These are phyloP conservation scores for Typha latifolia DNA, from an alignment of 176 grass and related monocot species.

Conservation along the genomic window DNA sequence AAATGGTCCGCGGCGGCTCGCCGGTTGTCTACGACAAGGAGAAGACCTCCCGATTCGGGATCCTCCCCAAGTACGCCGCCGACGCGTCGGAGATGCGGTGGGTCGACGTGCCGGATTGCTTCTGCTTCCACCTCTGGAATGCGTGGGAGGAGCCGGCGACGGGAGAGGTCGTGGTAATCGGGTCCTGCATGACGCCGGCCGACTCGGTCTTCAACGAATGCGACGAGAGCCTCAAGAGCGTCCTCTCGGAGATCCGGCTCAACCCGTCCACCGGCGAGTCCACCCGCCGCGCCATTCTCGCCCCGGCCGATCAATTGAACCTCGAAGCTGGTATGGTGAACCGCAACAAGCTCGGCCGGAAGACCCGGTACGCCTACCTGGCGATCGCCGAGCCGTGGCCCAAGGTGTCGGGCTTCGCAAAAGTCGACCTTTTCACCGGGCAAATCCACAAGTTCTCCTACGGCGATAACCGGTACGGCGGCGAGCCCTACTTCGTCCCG, in stretches of 20 bases:
- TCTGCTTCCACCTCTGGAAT: constrained; percentile 99
- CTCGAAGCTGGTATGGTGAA: constrained; percentile 91
- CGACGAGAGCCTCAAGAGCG: constrained; percentile 41
- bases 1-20: constrained; percentile 78
- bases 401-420: constrained; percentile 95
- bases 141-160: constrained; percentile 63
- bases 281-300: constrained; percentile 44
- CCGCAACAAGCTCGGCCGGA: constrained; percentile 45
- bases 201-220: constrained; percentile 93
- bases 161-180: constrained; percentile 65
- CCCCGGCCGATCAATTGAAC: constrained; percentile 34
- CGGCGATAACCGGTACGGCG: constrained; percentile 53
- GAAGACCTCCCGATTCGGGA: constrained; percentile 67
- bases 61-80: constrained; percentile 60
- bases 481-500: constrained; percentile 81
- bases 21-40: constrained; percentile 62
- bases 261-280: constrained; percentile 55
- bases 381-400: constrained; percentile 91
- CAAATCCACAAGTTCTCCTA: constrained; percentile 44
- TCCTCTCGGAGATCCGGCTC: constrained; percentile 83
- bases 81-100: constrained; percentile 53
- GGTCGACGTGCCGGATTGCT: constrained; percentile 90
- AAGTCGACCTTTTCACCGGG: constrained; percentile 72
- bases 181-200: constrained; percentile 81
- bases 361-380: constrained; percentile 67